Conservation (phyloP, 441 rosid species). For the Erodium moschatum region DNA sequence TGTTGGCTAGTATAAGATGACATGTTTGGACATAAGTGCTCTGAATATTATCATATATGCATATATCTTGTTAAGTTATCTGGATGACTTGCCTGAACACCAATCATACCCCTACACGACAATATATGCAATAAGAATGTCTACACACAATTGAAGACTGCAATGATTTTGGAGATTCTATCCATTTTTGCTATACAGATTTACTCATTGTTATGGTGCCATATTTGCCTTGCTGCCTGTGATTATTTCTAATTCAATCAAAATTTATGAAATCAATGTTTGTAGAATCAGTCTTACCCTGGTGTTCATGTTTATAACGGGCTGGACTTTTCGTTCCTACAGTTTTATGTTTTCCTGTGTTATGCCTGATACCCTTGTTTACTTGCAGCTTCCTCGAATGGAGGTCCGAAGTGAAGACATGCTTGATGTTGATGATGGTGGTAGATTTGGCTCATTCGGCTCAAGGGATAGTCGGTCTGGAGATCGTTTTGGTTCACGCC, state of each 20-base stretch:
- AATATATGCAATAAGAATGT: no score
- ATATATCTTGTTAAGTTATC: no score
- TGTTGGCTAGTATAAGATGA: neutral
- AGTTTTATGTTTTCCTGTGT: neutral
- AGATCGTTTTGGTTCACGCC: constrained; percentile 28
- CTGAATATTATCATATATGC: no score
- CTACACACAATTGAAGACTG: no score
- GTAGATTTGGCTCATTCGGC: constrained; percentile 37
- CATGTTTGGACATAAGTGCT: no score
- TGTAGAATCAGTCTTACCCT: neutral
- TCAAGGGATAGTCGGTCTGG: constrained; percentile 27
- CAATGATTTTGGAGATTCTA: no score
- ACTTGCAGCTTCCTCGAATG: constrained; percentile 57
- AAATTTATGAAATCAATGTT: neutral
- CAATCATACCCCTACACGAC: no score
- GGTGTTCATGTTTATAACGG: neutral
- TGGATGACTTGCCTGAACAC: no score
- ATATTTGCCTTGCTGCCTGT: neutral
- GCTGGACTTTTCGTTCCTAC: neutral
- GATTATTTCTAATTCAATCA: neutral
- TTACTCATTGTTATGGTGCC: neutral
- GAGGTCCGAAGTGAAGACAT: constrained; percentile 46
- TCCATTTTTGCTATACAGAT: neutral
- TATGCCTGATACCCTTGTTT: no score
- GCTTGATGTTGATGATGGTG: constrained; percentile 36